Evolutionary conservation across 192 early-diverging fungal genomes (phyloP).

Genomic region (Lobosporangium transversale): DNA sequence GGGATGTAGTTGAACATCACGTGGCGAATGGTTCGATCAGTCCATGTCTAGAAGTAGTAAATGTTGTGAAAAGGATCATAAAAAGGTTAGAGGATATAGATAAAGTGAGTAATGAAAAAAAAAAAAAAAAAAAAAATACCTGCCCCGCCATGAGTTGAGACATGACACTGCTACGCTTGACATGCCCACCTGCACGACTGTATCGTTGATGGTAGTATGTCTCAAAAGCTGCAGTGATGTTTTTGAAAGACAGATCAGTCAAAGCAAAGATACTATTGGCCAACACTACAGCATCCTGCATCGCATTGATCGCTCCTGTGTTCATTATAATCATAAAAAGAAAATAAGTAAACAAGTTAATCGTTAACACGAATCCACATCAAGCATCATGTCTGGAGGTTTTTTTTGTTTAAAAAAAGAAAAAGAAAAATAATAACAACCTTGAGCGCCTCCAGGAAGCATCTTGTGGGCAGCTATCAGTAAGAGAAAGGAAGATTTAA

Average conservation of each 20-base stretch:
- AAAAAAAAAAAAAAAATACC: neutral
- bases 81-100: neutral
- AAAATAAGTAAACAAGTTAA: neutral
- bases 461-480: constrained; percentile 28
- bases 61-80: neutral
- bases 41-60: too few species aligned
- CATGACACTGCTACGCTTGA: constrained; percentile 1
- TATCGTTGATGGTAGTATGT: constrained; percentile 13
- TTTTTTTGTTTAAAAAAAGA: too few species aligned
- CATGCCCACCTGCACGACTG: neutral
- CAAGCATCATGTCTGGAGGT: neutral
- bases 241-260: neutral
- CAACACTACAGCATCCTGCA: constrained; percentile 22
- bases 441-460: constrained; percentile 16
- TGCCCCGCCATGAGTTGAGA: neutral
- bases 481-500: neutral
- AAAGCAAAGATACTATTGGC: constrained; percentile 24
- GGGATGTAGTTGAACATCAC: constrained; percentile 7
- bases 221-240: constrained; percentile 16
- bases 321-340: neutral
- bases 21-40: neutral
- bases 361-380: neutral
- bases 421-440: neutral
- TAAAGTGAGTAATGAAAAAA: neutral
- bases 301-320: constrained; percentile 25